Evolutionary conservation across 345 rosid genomes (phyloP).

Genomic region (Rhizophora apiculata): DNA sequence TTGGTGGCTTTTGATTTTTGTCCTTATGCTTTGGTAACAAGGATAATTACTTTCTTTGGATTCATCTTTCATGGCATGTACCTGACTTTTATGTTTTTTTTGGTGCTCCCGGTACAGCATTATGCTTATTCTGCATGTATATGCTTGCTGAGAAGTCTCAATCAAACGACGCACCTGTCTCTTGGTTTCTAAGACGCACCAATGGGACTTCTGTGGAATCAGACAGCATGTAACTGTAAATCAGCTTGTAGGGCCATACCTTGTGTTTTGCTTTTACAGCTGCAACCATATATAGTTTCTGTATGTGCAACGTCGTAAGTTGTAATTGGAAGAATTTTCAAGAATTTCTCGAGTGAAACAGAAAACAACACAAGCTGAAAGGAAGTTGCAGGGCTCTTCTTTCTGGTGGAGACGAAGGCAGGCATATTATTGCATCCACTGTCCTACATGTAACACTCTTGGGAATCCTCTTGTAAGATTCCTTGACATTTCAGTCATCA

Average conservation of each 20-base stretch:
- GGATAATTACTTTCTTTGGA: background rate
- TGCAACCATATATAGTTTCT: background rate
- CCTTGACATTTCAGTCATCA: too few species aligned
- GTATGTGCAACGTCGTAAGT: too few species aligned
- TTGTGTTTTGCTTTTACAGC: background rate
- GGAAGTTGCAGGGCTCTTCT: too few species aligned
- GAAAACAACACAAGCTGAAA: too few species aligned
- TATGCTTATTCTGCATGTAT: slow-evolving; percentile 78
- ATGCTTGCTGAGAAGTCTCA: slow-evolving; percentile 57
- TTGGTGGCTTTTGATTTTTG: background rate
- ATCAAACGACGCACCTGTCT: slow-evolving; percentile 34
- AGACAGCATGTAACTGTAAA: slow-evolving; percentile 20
- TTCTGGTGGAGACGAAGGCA: too few species aligned
- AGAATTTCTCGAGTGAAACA: too few species aligned
- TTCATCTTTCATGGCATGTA: background rate
- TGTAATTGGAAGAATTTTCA: too few species aligned
- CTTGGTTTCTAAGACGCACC: slow-evolving; percentile 40
- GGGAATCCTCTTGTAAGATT: too few species aligned
- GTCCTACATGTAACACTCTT: too few species aligned
- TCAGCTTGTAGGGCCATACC: background rate
- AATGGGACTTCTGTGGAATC: slow-evolving; percentile 33
- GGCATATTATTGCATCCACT: too few species aligned
- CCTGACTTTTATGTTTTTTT: background rate
- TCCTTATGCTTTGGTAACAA: background rate
- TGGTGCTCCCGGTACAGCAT: slow-evolving; percentile 41